Percentiles rank a stretch among this genome's conserved stretches.
Conservation (phyloP, 2,329 filamentous ascomycete species). For the Phialemonium atrogriseum region DNA sequence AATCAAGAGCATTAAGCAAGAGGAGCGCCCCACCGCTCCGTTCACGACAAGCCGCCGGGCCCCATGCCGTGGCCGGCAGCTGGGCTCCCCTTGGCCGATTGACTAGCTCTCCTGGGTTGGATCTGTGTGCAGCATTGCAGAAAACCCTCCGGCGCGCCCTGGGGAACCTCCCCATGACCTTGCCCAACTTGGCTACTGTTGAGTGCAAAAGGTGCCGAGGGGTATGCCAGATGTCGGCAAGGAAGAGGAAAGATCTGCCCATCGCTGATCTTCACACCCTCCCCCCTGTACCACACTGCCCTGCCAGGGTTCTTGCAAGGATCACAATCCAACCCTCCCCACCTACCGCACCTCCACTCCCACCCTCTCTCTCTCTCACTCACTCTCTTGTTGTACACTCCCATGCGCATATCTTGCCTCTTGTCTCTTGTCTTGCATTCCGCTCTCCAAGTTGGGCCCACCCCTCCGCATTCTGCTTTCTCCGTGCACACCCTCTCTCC, state of each 20-base stretch:
- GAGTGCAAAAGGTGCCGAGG: slow-evolving; percentile 2
- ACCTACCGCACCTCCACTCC: slow-evolving; percentile 12
- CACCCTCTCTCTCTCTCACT: slow-evolving; percentile 9
- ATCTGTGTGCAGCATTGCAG: too few species aligned
- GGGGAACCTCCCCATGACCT: too few species aligned
- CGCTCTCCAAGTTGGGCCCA: slow-evolving; percentile 6
- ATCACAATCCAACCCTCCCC: slow-evolving; percentile 11
- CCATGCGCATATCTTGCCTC: slow-evolving; percentile 8
- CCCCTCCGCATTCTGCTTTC: slow-evolving; percentile 5
- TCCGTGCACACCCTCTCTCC: slow-evolving; percentile 7
- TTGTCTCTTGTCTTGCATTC: too few species aligned
- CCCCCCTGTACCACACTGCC: slow-evolving; percentile 9
- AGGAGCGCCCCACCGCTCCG: too few species aligned
- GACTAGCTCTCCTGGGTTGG: too few species aligned
- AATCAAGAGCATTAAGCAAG: too few species aligned
- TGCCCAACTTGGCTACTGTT: too few species aligned
- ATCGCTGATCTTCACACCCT: slow-evolving; percentile 15
- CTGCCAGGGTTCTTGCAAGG: slow-evolving; percentile 10
- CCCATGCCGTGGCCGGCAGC: too few species aligned
- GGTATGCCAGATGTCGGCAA: slow-evolving; percentile 13
- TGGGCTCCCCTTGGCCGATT: too few species aligned
- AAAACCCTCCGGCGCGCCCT: too few species aligned
- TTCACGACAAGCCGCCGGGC: too few species aligned
- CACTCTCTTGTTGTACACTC: slow-evolving; percentile 9
- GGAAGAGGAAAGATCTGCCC: slow-evolving; percentile 18